Evolutionary conservation across 73 alveolate species (phyloP), one percentile per base, ranked within the genome.

Genomic region (Tetrahymena malaccensis): DNA sequence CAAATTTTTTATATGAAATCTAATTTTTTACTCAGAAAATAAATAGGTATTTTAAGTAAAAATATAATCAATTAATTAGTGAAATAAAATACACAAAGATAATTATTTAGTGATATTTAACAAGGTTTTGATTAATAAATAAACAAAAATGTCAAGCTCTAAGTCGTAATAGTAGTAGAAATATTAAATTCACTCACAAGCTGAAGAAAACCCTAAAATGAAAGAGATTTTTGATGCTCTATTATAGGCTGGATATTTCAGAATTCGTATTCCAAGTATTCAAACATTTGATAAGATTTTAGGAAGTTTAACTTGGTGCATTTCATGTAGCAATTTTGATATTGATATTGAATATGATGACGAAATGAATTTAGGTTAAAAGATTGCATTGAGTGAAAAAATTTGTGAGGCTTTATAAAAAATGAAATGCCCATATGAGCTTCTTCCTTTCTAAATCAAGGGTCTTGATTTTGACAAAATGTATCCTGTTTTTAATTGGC

Each of bases 301-400:
- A 56, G 99, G 99, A 85, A 99, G 99, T 10, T 96, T 97, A 98
- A 97, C 99, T 38, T 98, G 99, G 99, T 98, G 98, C 70, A 96
- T 98, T 55, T 97, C 99, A 2, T 98, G 99, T 43, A 96, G 98
- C 95, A 98, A 98, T 96, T 97, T 96, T 94, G 99, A 98, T 93
- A 97, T 98, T 44, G 99, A 98, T 93, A 98, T 99, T 35, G 99
- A 99, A 93, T 99, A 98, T 96, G 95, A 97, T 95, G 99, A 99
- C 94, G 99, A 98, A 55, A 96, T 98, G 97, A 98, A 96, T 93
- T 96, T 99, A 97, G 99, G 99, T 10, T 97, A 98, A 96, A 99
- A 99, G 97, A 97, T 99, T 55, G 96, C 98, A 70, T 98, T 98
- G 43, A 96, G 99, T 50, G 99, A 99, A 96, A 98, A 98, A 96